Evolutionary conservation across 129 eudicot genomes (phyloP).

Genomic region (Calendula officinalis): DNA sequence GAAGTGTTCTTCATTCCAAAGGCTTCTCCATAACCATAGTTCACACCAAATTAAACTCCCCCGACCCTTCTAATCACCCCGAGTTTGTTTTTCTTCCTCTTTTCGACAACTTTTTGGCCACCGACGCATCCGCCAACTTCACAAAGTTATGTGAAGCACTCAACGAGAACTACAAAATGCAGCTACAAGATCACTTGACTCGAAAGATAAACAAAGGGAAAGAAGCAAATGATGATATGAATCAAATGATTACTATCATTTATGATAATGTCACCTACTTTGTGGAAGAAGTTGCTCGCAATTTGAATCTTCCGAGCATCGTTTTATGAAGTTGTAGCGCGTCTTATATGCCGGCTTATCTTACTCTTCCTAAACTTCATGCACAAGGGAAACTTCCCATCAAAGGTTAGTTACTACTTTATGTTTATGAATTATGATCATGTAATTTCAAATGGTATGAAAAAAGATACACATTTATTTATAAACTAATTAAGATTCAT

Average conservation of each 20-base stretch:
- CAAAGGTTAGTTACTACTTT: conserved; percentile 37
- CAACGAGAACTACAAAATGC: conserved; percentile 31
- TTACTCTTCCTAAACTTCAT: conserved; percentile 30
- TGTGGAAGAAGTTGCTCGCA: conserved; percentile 30
- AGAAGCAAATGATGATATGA: neutral
- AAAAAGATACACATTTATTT: too few species aligned
- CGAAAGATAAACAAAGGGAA: neutral
- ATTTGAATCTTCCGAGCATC: conserved; percentile 32
- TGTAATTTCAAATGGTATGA: neutral
- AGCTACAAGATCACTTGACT: conserved; percentile 29
- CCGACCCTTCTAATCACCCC: conserved; percentile 35
- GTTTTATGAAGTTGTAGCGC: conserved; percentile 25
- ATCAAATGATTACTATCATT: conserved; percentile 18
- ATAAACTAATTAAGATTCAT: neutral
- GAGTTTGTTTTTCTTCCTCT: conserved; percentile 32
- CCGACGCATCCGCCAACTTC: conserved; percentile 21
- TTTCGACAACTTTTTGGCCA: conserved; percentile 24
- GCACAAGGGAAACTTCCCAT: conserved; percentile 34
- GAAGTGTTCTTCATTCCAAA: conserved; percentile 42
- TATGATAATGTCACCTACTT: conserved; percentile 29
- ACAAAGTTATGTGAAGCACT: conserved; percentile 17
- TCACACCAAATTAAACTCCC: conserved; percentile 46
- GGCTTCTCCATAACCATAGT: conserved; percentile 57
- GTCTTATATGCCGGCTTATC: conserved; percentile 28
- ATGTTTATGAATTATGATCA: conserved; percentile 2